Evolutionary conservation across 768 basidiomycete species (phyloP).

Genomic region (Sarcodon aspratus): DNA sequence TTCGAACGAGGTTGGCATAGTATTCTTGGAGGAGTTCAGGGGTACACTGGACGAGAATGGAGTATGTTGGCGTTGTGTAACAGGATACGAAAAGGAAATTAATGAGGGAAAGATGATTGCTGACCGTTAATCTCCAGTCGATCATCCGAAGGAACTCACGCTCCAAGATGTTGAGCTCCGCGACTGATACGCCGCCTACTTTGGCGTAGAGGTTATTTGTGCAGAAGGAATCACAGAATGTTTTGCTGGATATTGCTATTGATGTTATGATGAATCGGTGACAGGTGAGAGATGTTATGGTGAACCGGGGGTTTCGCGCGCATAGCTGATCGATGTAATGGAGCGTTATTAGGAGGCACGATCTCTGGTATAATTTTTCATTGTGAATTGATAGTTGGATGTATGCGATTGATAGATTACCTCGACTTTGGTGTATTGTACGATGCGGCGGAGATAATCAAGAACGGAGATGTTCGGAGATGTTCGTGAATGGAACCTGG

Average conservation of each 20-base stretch:
- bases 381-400: too few species aligned
- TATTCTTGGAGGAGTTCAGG: slow-evolving; percentile 87
- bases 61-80: not conserved
- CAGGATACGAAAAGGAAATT: not conserved
- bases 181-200: slow-evolving; percentile 88
- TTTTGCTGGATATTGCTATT: slow-evolving; percentile 88
- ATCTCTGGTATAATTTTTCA: slow-evolving; percentile 34
- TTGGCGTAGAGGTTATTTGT: slow-evolving; percentile 92
- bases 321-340: slow-evolving; percentile 94
- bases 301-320: slow-evolving; percentile 77
- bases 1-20: slow-evolving; percentile 86
- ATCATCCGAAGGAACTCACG: slow-evolving; percentile 86
- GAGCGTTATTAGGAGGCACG: slow-evolving; percentile 70
- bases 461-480: slow-evolving; percentile 80
- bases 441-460: slow-evolving; percentile 91
- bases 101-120: slow-evolving; percentile 17
- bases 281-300: slow-evolving; percentile 89
- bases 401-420: slow-evolving; percentile 27
- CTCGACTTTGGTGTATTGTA: slow-evolving; percentile 93
- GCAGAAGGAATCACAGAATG: slow-evolving; percentile 91
- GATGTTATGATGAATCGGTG: slow-evolving; percentile 96
- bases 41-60: slow-evolving; percentile 56
- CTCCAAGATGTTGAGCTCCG: slow-evolving; percentile 91
- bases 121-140: slow-evolving; percentile 91
- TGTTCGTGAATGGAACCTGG: slow-evolving; percentile 92